Evolutionary conservation across 495 filamentous ascomycete species (phyloP), one percentile per base, ranked within the genome.

Genomic region (Aspergillus kassunensis): DNA sequence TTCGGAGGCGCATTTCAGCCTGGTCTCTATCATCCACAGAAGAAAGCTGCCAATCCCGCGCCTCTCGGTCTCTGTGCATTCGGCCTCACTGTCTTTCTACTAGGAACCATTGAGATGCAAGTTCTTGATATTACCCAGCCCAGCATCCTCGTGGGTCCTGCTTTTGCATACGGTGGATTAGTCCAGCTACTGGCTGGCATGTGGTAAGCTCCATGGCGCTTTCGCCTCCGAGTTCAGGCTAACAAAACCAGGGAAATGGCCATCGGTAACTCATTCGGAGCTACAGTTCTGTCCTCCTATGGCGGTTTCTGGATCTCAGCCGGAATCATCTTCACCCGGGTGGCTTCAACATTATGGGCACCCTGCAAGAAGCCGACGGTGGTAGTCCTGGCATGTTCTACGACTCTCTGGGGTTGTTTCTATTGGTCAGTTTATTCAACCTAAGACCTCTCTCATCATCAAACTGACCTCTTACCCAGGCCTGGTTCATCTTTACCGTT

Each of bases 241-340:
- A 41, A 50, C 47, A 30, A 49, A 1, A n/a, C 6, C 50, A 95
- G 89, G 91, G 91, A 95, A 75, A 95, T 95, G 89, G 91, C 90
- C 21, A 79, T 89, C 10, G 91, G 89, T 43, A 95, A 92, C 76
- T 92, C 91, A 15, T 97, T 97, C 55, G 91, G 89, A 77, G 91
- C 90, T 18, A 96, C 90, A n/a, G 91, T 89, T 5, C 80, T 97
- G 39, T 89, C 90, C 5, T 96, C 91, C 0, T 97, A 90, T 66
- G 91, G 91, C 37, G 91, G 90, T 40, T 97, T 97, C 79, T 97
- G 91, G 91, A 84, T 97, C 61, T 82, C 88, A 18, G 84, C 85
- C 59, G 90, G 77, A 52, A 87, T 96, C 68, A 80, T 90, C 58
- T 79, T 91, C 56, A 95, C 88, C 4, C 89, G 0, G 78, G 82